phyloP scores from a whole-genome alignment of 805 yeast species.

The Sungouiella thailandica region DNA sequence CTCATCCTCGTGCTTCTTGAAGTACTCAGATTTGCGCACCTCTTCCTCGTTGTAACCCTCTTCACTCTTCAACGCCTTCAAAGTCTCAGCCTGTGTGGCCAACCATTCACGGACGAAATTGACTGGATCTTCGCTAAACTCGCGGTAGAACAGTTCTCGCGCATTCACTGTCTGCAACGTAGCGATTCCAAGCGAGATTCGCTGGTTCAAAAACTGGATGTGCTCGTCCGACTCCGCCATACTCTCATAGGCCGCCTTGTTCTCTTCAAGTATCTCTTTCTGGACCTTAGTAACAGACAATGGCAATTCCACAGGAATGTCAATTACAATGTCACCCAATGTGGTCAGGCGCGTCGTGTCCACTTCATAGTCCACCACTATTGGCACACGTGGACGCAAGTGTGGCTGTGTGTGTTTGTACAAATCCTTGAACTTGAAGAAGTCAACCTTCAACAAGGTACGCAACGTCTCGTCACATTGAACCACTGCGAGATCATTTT shows the following conservation, averaged over 20 bases:
- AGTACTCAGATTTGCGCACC: conserved; percentile 80
- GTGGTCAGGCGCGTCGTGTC: conserved; percentile 74
- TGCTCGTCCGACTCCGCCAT: conserved; percentile 40
- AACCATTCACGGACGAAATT: conserved; percentile 68
- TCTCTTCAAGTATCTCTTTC: conserved; percentile 32
- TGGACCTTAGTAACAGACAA: conserved; percentile 31
- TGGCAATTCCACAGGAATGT: conserved; percentile 50
- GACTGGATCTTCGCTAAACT: conserved; percentile 72
- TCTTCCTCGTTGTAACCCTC: conserved; percentile 85
- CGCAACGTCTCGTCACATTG: conserved; percentile 42
- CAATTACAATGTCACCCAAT: conserved; percentile 75
- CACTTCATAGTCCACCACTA: conserved; percentile 68
- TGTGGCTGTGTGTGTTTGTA: conserved; percentile 62
- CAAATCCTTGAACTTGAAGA: conserved; percentile 65
- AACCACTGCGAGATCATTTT: conserved; percentile 30
- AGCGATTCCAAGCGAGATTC: conserved; percentile 46
- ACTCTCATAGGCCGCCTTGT: conserved; percentile 36
- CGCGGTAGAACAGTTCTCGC: conserved; percentile 74
- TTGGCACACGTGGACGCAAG: conserved; percentile 80
- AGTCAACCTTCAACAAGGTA: conserved; percentile 44
- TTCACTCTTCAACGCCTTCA: conserved; percentile 84
- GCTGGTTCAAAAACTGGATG: conserved; percentile 38
- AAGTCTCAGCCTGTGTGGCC: conserved; percentile 75
- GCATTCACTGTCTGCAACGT: conserved; percentile 52
- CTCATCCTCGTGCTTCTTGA: conserved; percentile 58